These are phyloP conservation scores for Puccinia hordei DNA, from an alignment of 1,284 basidiomycete species.

Conservation along the genomic window DNA sequence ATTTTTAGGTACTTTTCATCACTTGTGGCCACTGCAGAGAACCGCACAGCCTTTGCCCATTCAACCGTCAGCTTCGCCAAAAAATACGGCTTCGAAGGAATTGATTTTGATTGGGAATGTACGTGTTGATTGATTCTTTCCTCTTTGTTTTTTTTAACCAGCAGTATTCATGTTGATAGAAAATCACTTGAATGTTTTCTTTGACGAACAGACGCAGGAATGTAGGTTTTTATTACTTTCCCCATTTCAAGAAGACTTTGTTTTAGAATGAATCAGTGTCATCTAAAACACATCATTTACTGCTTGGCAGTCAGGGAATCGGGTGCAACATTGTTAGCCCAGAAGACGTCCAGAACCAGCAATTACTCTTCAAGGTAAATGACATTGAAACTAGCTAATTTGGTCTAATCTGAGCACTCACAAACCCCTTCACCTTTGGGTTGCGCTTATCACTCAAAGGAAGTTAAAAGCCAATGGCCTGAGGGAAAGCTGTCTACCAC, in stretches of 20 bases:
- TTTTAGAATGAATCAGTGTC: not conserved
- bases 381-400: not conserved
- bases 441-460: conserved; percentile 7
- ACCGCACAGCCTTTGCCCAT: conserved; percentile 33
- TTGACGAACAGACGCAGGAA: conserved; percentile 20
- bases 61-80: conserved; percentile 43
- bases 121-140: not conserved
- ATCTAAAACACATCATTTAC: not conserved
- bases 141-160: not conserved
- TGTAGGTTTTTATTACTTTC: conserved; percentile 16
- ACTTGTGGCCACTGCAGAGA: conserved; percentile 36
- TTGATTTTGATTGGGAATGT: conserved; percentile 51
- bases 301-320: conserved; percentile 36
- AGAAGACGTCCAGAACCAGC: conserved; percentile 23
- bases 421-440: not conserved
- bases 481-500: conserved; percentile 15
- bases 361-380: conserved; percentile 38
- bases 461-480: conserved; percentile 42
- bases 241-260: not conserved
- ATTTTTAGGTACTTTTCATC: conserved; percentile 38
- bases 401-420: not conserved
- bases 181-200: not conserved
- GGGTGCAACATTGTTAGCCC: conserved; percentile 39
- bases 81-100: conserved; percentile 45
- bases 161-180: not conserved